phyloP scores from a whole-genome alignment of 108 stramenopile species.

The Nitzschia sp. region DNA sequence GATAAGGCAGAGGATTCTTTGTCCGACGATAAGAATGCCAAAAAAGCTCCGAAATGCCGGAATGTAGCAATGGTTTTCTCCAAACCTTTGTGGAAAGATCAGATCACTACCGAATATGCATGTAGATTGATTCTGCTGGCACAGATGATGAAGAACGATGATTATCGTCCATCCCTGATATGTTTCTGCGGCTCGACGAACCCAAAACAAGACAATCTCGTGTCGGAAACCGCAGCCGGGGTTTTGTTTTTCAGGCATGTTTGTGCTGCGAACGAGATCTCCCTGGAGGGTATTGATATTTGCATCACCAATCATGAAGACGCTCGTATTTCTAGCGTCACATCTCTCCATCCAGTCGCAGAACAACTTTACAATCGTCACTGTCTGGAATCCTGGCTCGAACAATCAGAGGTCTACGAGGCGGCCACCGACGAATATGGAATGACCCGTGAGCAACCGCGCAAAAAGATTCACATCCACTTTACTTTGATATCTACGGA shows the following conservation, averaged over 20 bases:
- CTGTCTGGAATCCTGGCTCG: conserved; percentile 25
- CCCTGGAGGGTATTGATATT: conserved; percentile 43
- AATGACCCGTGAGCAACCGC: conserved; percentile 42
- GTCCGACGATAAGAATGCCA: neutral
- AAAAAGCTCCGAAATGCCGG: neutral
- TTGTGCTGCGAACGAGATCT: conserved; percentile 53
- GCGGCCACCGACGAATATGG: conserved; percentile 41
- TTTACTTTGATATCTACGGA: conserved; percentile 73
- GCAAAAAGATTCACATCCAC: conserved; percentile 64
- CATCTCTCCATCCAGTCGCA: conserved; percentile 17
- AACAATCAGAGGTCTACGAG: conserved; percentile 26
- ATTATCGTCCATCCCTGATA: conserved; percentile 52
- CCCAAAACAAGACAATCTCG: conserved; percentile 12
- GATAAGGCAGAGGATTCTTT: neutral
- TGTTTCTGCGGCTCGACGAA: conserved; percentile 56
- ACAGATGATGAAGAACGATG: conserved; percentile 53
- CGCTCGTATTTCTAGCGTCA: conserved; percentile 14
- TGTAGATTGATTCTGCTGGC: conserved; percentile 57
- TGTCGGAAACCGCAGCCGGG: conserved; percentile 57
- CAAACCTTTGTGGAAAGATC: conserved; percentile 59
- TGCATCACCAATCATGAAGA: conserved; percentile 19
- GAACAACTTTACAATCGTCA: conserved; percentile 12
- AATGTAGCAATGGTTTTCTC: conserved; percentile 71
- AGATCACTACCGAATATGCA: conserved; percentile 75
- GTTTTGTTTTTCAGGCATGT: conserved; percentile 73